Conservation (phyloP, 2,329 filamentous ascomycete genomes). For the Botrytis medusae region DNA sequence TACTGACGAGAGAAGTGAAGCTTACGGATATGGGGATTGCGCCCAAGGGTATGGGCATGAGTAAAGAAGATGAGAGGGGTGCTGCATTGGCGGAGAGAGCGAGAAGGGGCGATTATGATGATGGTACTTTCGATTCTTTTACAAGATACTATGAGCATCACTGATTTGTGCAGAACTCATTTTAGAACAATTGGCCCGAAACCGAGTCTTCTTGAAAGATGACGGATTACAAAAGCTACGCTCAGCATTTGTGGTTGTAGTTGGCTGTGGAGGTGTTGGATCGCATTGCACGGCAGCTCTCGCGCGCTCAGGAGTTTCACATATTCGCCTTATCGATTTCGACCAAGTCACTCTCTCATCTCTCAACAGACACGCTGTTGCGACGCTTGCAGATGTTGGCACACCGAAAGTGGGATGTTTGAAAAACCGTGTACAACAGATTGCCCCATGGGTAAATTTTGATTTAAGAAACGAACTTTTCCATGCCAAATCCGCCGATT, state of each 20-base stretch:
- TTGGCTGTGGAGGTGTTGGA: conserved; percentile 92
- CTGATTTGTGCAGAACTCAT: conserved; percentile 66
- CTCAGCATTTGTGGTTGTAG: conserved; percentile 79
- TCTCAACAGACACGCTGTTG: conserved; percentile 92
- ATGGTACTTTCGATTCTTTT: conserved; percentile 40
- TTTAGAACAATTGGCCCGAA: conserved; percentile 89
- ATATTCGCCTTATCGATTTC: conserved; percentile 88
- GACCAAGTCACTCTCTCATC: conserved; percentile 96
- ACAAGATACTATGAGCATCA: conserved; percentile 11
- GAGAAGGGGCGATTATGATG: conserved; percentile 63
- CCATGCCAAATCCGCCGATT: conserved; percentile 62
- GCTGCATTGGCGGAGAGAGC: conserved; percentile 58
- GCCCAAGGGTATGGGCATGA: conserved; percentile 37
- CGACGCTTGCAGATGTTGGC: conserved; percentile 90
- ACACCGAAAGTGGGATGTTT: conserved; percentile 89
- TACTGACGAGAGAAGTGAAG: conserved; percentile 46
- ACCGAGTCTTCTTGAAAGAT: conserved; percentile 84
- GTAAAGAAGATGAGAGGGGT: conserved; percentile 62
- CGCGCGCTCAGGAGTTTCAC: conserved; percentile 84
- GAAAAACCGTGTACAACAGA: conserved; percentile 74
- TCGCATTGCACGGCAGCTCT: conserved; percentile 87
- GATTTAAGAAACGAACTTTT: conserved; percentile 86
- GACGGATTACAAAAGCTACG: conserved; percentile 79
- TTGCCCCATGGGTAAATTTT: conserved; percentile 89
- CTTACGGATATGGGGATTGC: conserved; percentile 51